Evolutionary conservation across 768 basidiomycete genomes (phyloP).

Genomic region (Pisolithus microcarpus): DNA sequence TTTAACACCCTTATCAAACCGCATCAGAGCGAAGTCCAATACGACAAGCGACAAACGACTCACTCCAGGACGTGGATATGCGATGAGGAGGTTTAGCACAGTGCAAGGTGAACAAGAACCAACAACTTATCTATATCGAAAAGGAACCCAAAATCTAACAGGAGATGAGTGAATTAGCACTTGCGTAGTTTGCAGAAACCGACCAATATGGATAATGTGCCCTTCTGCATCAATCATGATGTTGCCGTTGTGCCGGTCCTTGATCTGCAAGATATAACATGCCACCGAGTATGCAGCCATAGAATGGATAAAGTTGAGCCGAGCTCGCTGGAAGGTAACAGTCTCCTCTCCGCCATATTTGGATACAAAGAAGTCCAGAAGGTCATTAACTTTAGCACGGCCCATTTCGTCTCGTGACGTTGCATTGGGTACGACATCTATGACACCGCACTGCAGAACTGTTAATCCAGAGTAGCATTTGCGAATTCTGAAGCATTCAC

Average conservation of each 20-base stretch:
- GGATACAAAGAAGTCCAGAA: conserved; percentile 87
- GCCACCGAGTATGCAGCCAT: conserved; percentile 99
- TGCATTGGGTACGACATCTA: conserved; percentile 96
- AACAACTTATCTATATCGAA: conserved; percentile 93
- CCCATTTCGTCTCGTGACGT: conserved; percentile 99
- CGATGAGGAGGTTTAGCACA: conserved; percentile 22
- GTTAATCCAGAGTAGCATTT: neutral
- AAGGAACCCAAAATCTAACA: conserved; percentile 86
- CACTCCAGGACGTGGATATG: conserved; percentile 52
- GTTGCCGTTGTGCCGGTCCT: conserved; percentile 98
- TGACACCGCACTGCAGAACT: conserved; percentile 80
- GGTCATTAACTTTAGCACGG: conserved; percentile 93
- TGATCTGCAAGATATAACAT: conserved; percentile 97
- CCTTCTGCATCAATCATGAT: conserved; percentile 99
- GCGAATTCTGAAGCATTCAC: conserved; percentile 40
- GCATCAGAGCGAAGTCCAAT: conserved; percentile 5
- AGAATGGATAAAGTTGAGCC: conserved; percentile 94
- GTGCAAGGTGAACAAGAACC: conserved; percentile 2
- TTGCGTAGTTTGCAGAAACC: conserved; percentile 17
- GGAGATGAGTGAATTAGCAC: conserved; percentile 6
- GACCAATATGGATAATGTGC: conserved; percentile 93
- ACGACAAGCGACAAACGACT: conserved; percentile 16
- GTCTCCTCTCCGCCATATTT: conserved; percentile 92
- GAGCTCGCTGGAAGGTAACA: conserved; percentile 83
- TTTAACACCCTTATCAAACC: conserved; percentile 74